Percentiles rank a stretch among this genome's conserved stretches.
Conservation (phyloP, 306 rosid genomes). For the Acacia acuminata region DNA sequence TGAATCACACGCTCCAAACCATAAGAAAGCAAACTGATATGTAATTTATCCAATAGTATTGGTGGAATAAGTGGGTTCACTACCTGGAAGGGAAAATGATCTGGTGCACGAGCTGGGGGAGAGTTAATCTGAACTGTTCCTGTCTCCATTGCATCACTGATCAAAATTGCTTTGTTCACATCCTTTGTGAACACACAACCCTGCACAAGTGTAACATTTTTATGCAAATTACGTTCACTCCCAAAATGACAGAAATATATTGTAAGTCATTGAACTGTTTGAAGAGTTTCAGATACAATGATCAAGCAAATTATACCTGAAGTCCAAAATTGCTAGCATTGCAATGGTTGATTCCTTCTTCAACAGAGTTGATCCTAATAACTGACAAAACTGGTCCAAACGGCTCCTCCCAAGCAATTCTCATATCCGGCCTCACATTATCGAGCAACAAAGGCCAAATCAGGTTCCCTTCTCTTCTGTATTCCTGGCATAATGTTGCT, state of each 20-base stretch:
- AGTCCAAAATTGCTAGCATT: conserved; percentile 83
- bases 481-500: conserved; percentile 74
- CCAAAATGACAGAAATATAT: not conserved
- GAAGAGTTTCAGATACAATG: not conserved
- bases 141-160: conserved; percentile 94
- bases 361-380: conserved; percentile 59
- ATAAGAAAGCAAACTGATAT: not conserved
- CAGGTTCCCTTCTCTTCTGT: conserved; percentile 73
- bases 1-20: not conserved
- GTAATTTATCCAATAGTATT: not conserved
- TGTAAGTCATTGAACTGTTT: not conserved
- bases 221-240: conserved; percentile 3
- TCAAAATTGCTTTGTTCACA: conserved; percentile 86
- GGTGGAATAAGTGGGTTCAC: conserved; percentile 25
- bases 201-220: conserved; percentile 44
- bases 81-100: conserved; percentile 96
- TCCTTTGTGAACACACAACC: conserved; percentile 95
- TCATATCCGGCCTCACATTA: conserved; percentile 72
- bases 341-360: conserved; percentile 84
- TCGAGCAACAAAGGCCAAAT: conserved; percentile 74
- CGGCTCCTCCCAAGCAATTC: conserved; percentile 84
- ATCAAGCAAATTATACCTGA: conserved; percentile 46
- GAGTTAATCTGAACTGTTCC: conserved; percentile 98
- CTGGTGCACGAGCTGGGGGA: conserved; percentile 96
- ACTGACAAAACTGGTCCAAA: conserved; percentile 75